Evolutionary conservation across 1,139 yeast species (phyloP).

Genomic region (Yamadazyma siamensis): DNA sequence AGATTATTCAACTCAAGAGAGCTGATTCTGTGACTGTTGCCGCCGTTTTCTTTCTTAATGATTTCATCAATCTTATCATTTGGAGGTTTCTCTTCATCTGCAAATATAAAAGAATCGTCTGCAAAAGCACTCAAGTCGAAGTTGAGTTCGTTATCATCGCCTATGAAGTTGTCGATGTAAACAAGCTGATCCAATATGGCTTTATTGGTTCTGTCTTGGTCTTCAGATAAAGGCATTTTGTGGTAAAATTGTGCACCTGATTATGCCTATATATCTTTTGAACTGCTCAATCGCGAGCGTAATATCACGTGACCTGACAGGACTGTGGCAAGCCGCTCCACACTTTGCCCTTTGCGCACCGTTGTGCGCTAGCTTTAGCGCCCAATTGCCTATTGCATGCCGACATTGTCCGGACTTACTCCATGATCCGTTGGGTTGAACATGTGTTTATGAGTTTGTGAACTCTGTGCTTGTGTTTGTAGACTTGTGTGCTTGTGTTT

Average conservation of each 20-base stretch:
- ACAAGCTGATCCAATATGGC: slow-evolving; percentile 74
- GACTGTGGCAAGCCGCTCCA: background rate
- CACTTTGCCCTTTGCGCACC: background rate
- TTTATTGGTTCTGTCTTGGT: slow-evolving; percentile 16
- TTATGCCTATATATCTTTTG: slow-evolving; percentile 19
- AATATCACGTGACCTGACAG: slow-evolving; percentile 6
- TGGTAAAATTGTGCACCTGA: too few species aligned
- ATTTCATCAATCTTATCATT: slow-evolving; percentile 16
- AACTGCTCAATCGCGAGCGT: too few species aligned
- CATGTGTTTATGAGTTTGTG: too few species aligned
- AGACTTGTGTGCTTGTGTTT: too few species aligned
- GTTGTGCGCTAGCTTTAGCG: too few species aligned
- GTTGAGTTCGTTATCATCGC: slow-evolving; percentile 64
- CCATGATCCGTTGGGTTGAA: too few species aligned
- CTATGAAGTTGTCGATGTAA: slow-evolving; percentile 69
- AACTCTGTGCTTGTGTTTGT: too few species aligned
- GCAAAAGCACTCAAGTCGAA: slow-evolving; percentile 79
- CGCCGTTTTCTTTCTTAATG: background rate
- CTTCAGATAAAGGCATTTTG: slow-evolving; percentile 8
- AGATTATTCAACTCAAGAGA: slow-evolving; percentile 20
- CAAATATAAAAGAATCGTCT: slow-evolving; percentile 71
- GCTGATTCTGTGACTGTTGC: slow-evolving; percentile 1
- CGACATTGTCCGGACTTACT: too few species aligned
- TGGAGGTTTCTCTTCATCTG: slow-evolving; percentile 70
- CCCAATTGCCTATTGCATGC: too few species aligned